Evolutionary conservation across 345 rosid species (phyloP).

Genomic region (Linum trigynum): DNA sequence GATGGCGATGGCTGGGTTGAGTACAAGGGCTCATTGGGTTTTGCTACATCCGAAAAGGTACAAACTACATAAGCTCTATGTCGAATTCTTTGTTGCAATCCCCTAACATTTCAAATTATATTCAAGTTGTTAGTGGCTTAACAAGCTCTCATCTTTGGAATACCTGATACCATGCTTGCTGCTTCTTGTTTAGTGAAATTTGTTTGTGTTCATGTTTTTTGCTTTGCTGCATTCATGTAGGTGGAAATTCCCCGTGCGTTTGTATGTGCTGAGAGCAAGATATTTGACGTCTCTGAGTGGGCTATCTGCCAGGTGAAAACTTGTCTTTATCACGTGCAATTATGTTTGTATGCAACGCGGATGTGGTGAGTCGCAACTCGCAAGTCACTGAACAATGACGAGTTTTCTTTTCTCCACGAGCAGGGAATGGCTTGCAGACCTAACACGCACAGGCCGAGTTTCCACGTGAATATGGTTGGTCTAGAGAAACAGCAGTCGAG

Average conservation of each 20-base stretch:
- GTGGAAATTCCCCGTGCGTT: slow-evolving; percentile 95
- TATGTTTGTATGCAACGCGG: neutral
- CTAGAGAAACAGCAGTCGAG: slow-evolving; percentile 68
- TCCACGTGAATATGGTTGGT: slow-evolving; percentile 94
- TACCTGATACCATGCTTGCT: no score
- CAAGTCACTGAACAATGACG: neutral
- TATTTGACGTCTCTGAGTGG: slow-evolving; percentile 99
- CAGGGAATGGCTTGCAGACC: slow-evolving; percentile 98
- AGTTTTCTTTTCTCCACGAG: slow-evolving; percentile 4
- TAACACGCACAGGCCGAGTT: slow-evolving; percentile 93
- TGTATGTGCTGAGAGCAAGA: slow-evolving; percentile 98
- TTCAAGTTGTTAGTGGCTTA: neutral
- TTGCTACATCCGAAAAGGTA: slow-evolving; percentile 75
- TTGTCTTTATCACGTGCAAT: neutral
- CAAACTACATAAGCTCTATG: neutral
- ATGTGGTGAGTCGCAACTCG: neutral
- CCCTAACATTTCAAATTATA: neutral
- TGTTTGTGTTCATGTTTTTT: slow-evolving; percentile 1
- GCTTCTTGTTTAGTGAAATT: neutral
- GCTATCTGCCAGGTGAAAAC: slow-evolving; percentile 91
- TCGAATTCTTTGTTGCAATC: no score
- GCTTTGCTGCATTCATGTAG: slow-evolving; percentile 27
- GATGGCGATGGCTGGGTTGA: slow-evolving; percentile 99
- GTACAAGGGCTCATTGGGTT: slow-evolving; percentile 79
- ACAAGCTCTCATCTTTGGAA: no score